Base-by-base conservation (phyloP, 305 asterid species). In the Solanum hybrid region DNA sequence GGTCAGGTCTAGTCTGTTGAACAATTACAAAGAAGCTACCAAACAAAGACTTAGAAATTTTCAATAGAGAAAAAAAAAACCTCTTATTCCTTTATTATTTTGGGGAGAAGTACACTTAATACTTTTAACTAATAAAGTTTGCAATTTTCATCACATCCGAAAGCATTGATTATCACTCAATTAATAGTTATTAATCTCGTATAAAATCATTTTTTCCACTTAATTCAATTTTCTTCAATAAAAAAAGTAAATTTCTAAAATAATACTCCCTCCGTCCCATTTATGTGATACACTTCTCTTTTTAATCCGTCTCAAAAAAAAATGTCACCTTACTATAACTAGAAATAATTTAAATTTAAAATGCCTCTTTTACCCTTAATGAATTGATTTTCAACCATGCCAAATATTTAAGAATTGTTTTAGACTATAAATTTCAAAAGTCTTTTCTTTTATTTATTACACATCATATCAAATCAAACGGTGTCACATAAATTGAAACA, bases 11-110 rank as follows among this genome's bases (percentile, higher is more conserved):
- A 9, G 45, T 35, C 84, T 78, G 29, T 78, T 78, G 84, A 78
- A 78, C 84, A 78, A 78, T 78, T 34, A 78, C 84, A 78, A 78
- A 78, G 84, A 78, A 78, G 31, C 84, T 78, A 35, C 84, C 84
- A 78, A 78, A 78, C 51, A 78, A 78, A 34, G 51, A 78, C 84
- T 35, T 2, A 3, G 51, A 78, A 78, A 22, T 78, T 78, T 69
- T 78, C 51, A 78, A 77, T 1, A 56, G 69, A 56, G 69, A 19
- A 56, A 56, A 51, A 4, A 17, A 12, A 7, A 15, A 0, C 45
- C 27, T 78, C 15, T 5, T 78, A 10, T 22, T 77, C 15, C 7
- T 34, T 32, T 24, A 10, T 29, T 75, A 5, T 31, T 75, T 76
- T 19, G 24, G 26, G 69, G 4, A 56, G 24, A 7, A 17, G 69